Evolutionary conservation across 1,284 basidiomycete genomes (phyloP).

Genomic region (Gastroboletus turbinatus): DNA sequence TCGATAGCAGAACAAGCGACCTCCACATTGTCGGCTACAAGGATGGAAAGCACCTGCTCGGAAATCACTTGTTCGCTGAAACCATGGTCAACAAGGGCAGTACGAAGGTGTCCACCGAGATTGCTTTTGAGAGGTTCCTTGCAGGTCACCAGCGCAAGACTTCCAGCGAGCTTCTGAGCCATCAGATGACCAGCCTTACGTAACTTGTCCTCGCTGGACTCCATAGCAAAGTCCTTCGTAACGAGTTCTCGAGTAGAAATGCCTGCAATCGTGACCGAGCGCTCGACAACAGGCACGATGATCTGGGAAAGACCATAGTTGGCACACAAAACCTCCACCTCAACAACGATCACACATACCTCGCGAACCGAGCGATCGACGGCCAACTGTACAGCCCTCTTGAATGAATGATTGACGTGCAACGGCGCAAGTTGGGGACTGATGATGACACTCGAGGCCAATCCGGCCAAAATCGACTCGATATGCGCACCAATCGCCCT

Average conservation of each 20-base stretch:
- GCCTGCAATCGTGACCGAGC: constrained; percentile 98
- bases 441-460: constrained; percentile 79
- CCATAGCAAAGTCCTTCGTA: constrained; percentile 95
- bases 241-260: constrained; percentile 97
- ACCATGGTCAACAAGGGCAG: constrained; percentile 79
- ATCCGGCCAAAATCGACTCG: constrained; percentile 74
- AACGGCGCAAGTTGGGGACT: constrained; percentile 72
- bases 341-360: constrained; percentile 41
- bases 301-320: constrained; percentile 51
- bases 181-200: constrained; percentile 93
- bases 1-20: constrained; percentile 94
- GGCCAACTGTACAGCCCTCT: constrained; percentile 88
- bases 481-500: constrained; percentile 69
- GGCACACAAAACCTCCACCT: background rate
- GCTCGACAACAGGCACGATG: constrained; percentile 95
- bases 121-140: constrained; percentile 96
- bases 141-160: constrained; percentile 95
- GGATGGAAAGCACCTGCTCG: constrained; percentile 72
- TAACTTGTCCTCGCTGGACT: constrained; percentile 88
- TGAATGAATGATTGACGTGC: constrained; percentile 81
- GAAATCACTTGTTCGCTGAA: constrained; percentile 79
- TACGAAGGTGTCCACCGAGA: constrained; percentile 87
- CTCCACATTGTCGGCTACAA: constrained; percentile 94
- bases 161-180: constrained; percentile 97
- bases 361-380: constrained; percentile 96